phyloP scores from a whole-genome alignment of 768 basidiomycete species.

The Mycena venus region DNA sequence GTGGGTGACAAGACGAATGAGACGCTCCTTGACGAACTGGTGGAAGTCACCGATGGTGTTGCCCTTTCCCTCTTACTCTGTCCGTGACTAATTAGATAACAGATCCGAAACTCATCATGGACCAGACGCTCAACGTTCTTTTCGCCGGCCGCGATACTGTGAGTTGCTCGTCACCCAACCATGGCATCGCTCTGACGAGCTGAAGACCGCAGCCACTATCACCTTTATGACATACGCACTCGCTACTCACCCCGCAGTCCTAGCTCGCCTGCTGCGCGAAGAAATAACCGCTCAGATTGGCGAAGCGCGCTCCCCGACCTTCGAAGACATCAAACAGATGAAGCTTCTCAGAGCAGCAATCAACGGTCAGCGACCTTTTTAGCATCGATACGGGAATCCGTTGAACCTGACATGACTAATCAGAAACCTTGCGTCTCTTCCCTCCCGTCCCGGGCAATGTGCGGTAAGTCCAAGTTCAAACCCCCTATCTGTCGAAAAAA shows the following conservation, averaged over 20 bases:
- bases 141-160: background rate
- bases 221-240: background rate
- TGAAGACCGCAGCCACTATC: background rate
- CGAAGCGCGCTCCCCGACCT: conserved; percentile 49
- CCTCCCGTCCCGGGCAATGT: background rate
- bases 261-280: background rate
- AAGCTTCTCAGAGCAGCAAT: conserved; percentile 55
- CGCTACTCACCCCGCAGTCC: background rate
- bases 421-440: background rate
- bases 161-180: background rate
- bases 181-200: too few species aligned
- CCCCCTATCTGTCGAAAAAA: too few species aligned
- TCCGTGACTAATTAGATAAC: background rate
- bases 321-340: conserved; percentile 62
- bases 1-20: background rate
- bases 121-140: conserved; percentile 9
- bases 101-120: conserved; percentile 18
- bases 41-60: background rate
- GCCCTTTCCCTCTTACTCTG: background rate
- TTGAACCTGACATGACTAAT: background rate
- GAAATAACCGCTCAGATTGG: conserved; percentile 47
- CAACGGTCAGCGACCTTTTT: conserved; percentile 41
- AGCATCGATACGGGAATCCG: background rate
- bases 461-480: background rate
- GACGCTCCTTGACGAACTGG: background rate